These are phyloP conservation scores for Blastocystis hominis DNA, from an alignment of 352 stramenopile species.

Conservation along the genomic window DNA sequence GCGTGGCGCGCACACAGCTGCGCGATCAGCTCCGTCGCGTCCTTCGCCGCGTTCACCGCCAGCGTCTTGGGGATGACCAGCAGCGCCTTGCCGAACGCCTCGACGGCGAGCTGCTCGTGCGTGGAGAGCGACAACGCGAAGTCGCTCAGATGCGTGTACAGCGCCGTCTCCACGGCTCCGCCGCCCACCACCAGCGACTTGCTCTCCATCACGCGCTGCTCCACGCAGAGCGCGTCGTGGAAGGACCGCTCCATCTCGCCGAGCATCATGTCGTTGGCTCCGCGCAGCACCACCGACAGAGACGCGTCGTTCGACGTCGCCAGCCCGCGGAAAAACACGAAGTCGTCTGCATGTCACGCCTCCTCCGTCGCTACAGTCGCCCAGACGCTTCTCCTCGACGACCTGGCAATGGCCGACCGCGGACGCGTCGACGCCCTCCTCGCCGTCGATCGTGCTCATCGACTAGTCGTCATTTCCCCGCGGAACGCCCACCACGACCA, in stretches of 20 bases:
- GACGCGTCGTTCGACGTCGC: constrained; percentile 84
- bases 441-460: constrained; percentile 93
- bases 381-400: constrained; percentile 88
- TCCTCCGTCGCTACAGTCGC: constrained; percentile 67
- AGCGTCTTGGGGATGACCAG: constrained; percentile 98
- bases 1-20: constrained; percentile 84
- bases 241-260: constrained; percentile 98
- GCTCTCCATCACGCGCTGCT: constrained; percentile 98
- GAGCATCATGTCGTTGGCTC: constrained; percentile 97
- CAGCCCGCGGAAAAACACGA: constrained; percentile 94
- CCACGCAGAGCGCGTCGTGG: constrained; percentile 95
- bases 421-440: constrained; percentile 85
- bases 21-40: constrained; percentile 92
- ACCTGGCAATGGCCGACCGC: constrained; percentile 81
- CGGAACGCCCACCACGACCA: constrained; percentile 63
- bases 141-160: constrained; percentile 94
- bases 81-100: constrained; percentile 92
- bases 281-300: constrained; percentile 81
- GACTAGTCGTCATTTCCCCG: constrained; percentile 72
- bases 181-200: constrained; percentile 93
- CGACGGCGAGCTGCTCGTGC: constrained; percentile 93
- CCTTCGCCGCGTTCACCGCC: constrained; percentile 94
- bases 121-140: constrained; percentile 89
- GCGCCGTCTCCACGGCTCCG: constrained; percentile 87
- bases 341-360: constrained; percentile 70